phyloP scores from a whole-genome alignment of 2,329 filamentous ascomycete genomes.

The Colletotrichum musae region DNA sequence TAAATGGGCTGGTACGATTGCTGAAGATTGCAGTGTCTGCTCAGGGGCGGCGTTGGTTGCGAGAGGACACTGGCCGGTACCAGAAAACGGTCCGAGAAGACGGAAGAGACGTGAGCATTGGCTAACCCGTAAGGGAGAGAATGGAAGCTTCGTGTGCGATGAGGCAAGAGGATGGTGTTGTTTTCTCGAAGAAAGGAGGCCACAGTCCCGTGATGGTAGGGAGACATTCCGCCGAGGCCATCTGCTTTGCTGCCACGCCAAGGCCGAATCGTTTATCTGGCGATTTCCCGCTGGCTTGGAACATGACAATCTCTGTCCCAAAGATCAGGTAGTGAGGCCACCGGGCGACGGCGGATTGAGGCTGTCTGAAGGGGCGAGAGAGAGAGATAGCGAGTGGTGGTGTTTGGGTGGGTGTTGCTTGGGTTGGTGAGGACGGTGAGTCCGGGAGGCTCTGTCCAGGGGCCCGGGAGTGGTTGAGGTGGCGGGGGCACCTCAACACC shows the following conservation, averaged over 20 bases:
- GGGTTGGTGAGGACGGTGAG: constrained; percentile 7
- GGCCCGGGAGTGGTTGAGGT: not conserved
- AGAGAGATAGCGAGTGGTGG: not conserved
- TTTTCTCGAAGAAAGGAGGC: constrained; percentile 22
- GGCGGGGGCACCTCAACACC: no score
- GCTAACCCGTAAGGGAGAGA: not conserved
- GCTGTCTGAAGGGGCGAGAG: not conserved
- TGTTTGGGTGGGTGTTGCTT: not conserved
- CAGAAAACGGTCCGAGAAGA: constrained; percentile 22
- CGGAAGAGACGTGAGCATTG: not conserved
- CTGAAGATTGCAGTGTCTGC: not conserved
- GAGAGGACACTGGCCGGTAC: constrained; percentile 6
- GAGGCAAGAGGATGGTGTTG: constrained; percentile 8
- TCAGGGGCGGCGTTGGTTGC: constrained; percentile 5
- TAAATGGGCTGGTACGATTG: not conserved
- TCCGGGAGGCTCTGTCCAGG: not conserved
- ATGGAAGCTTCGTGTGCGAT: not conserved
- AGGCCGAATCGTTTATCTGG: constrained; percentile 15
- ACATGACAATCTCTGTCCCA: constrained; percentile 6
- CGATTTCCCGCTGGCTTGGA: constrained; percentile 17
- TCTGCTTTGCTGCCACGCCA: constrained; percentile 25
- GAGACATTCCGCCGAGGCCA: constrained; percentile 18
- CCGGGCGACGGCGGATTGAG: constrained; percentile 3
- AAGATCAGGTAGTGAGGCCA: constrained; percentile 24
- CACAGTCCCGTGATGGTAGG: constrained; percentile 32